Evolutionary conservation across 2,329 filamentous ascomycete genomes (phyloP).

Genomic region (Taxawa tesnikishii): DNA sequence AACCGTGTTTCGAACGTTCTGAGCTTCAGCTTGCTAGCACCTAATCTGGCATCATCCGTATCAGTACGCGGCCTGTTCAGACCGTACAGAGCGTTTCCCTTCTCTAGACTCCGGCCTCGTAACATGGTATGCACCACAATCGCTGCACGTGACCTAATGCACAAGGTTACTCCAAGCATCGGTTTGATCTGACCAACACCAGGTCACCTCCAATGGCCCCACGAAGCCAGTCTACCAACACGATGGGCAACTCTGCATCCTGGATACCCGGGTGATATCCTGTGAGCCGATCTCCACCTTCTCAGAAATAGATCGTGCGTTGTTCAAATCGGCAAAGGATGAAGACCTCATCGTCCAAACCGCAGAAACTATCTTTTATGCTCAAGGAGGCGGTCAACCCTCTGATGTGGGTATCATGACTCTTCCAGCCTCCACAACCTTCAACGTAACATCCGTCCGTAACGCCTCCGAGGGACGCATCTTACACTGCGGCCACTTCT

Average conservation of each 20-base stretch:
- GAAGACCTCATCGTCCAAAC: conserved; percentile 7
- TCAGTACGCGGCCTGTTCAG: too few species aligned
- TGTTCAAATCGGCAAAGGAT: conserved; percentile 7
- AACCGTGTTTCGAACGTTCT: too few species aligned
- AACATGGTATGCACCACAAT: too few species aligned
- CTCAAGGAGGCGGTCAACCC: conserved; percentile 12
- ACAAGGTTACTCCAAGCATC: too few species aligned
- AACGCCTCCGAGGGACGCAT: conserved; percentile 7
- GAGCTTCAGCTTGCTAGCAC: too few species aligned
- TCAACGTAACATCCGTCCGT: conserved; percentile 10
- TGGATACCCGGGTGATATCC: neutral
- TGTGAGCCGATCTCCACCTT: conserved; percentile 3
- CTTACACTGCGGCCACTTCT: conserved; percentile 10
- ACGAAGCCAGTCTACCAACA: conserved; percentile 10
- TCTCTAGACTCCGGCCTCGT: too few species aligned
- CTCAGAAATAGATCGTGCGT: conserved; percentile 3
- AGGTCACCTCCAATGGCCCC: too few species aligned
- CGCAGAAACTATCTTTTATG: conserved; percentile 11
- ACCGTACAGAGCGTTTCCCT: too few species aligned
- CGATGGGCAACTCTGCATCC: conserved; percentile 18
- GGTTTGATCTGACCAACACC: too few species aligned
- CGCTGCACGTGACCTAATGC: too few species aligned
- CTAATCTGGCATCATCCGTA: too few species aligned
- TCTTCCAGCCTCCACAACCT: conserved; percentile 3
- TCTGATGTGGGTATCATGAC: conserved; percentile 10